phyloP scores from a whole-genome alignment of 805 yeast genomes.

The Kuraishia hungarica region DNA sequence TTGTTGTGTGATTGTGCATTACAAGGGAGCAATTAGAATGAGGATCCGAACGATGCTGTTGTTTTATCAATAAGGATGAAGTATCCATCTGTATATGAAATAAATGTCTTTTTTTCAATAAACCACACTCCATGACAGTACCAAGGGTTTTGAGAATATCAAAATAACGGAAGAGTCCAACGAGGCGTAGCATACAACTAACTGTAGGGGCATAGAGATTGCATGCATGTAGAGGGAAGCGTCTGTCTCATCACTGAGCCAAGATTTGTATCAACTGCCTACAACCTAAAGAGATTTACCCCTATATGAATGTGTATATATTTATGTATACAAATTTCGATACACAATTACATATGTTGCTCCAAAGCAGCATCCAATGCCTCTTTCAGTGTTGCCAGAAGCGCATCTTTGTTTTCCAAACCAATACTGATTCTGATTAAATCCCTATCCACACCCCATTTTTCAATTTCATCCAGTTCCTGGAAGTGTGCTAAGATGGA shows the following conservation, averaged over 20 bases:
- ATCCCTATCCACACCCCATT: constrained; percentile 77
- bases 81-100: not conserved
- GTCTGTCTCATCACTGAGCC: no score
- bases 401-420: constrained; percentile 58
- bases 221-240: no score
- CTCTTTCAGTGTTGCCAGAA: constrained; percentile 37
- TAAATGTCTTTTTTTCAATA: not conserved
- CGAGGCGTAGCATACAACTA: no score
- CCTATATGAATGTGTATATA: not conserved
- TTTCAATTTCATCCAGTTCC: constrained; percentile 70
- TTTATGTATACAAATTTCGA: constrained; percentile 3
- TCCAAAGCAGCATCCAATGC: constrained; percentile 41
- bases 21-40: not conserved
- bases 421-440: constrained; percentile 82
- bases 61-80: not conserved
- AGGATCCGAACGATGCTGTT: not conserved
- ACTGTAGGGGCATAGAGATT: no score
- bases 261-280: no score
- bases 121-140: not conserved
- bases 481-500: constrained; percentile 77
- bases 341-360: constrained; percentile 17
- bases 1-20: not conserved
- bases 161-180: not conserved
- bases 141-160: not conserved
- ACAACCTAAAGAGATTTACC: not conserved